phyloP scores from a whole-genome alignment of 768 basidiomycete genomes.

The Mycena galericulata region DNA sequence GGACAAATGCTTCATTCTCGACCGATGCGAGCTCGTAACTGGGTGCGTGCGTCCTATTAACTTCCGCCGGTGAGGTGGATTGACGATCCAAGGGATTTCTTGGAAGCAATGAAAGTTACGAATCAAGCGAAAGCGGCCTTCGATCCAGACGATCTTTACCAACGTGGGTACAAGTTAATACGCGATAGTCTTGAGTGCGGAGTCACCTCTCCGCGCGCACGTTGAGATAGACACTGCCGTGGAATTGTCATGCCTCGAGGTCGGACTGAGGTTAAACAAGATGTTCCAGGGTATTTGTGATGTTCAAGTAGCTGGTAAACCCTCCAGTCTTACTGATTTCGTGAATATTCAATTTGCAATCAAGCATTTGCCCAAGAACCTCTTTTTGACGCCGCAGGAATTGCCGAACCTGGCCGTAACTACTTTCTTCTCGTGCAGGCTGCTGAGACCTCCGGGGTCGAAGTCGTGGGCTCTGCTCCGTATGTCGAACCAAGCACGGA shows the following conservation, averaged over 20 bases:
- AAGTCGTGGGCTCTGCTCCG: slow-evolving; percentile 72
- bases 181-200: slow-evolving; percentile 68
- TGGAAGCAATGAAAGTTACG: slow-evolving; percentile 67
- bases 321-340: not conserved
- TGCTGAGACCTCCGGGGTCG: slow-evolving; percentile 52
- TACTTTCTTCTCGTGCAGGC: slow-evolving; percentile 59
- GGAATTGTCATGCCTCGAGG: slow-evolving; percentile 65
- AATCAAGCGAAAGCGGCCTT: slow-evolving; percentile 64
- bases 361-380: slow-evolving; percentile 74
- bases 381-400: slow-evolving; percentile 54
- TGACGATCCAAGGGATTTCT: slow-evolving; percentile 56
- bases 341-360: slow-evolving; percentile 5
- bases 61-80: not conserved
- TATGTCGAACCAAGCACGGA: slow-evolving; percentile 67
- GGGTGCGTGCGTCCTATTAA: slow-evolving; percentile 61
- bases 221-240: slow-evolving; percentile 72
- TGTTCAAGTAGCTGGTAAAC: slow-evolving; percentile 69
- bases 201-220: slow-evolving; percentile 77
- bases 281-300: slow-evolving; percentile 61
- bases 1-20: slow-evolving; percentile 77
- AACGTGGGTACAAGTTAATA: slow-evolving; percentile 65
- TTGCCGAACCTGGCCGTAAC: slow-evolving; percentile 56
- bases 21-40: slow-evolving; percentile 61
- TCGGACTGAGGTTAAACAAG: slow-evolving; percentile 59
- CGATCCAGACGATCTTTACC: slow-evolving; percentile 58